A percentile compares a stretch with the other conserved stretches of the same genome.
Conservation (phyloP, 345 rosid genomes). For the Euphorbia tirucalli region DNA sequence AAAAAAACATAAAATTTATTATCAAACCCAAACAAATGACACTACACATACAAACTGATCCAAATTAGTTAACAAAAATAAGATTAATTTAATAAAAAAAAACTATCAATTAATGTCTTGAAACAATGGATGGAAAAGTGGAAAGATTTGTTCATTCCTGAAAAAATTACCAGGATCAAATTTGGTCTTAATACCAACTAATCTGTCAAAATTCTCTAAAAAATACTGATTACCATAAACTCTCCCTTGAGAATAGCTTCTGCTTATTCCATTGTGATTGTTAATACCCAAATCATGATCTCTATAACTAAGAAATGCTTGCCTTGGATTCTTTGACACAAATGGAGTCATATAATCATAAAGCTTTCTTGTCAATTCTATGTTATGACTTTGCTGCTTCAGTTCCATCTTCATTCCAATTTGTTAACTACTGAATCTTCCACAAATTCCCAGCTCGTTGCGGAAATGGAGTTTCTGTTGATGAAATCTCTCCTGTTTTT, state of each 20-base stretch:
- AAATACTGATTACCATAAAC: neutral
- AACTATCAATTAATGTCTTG: too few species aligned
- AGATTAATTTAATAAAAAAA: too few species aligned
- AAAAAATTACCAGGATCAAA: constrained; percentile 9
- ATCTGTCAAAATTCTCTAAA: neutral
- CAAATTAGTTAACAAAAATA: neutral
- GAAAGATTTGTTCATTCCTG: constrained; percentile 4
- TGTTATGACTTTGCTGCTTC: neutral
- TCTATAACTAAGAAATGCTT: constrained; percentile 12
- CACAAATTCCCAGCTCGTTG: constrained; percentile 14
- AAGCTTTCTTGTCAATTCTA: neutral
- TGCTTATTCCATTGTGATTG: neutral
- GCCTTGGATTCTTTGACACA: constrained; percentile 16
- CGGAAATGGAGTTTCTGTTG: constrained; percentile 10
- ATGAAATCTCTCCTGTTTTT: constrained; percentile 3
- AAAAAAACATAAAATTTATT: too few species aligned
- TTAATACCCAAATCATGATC: constrained; percentile 15
- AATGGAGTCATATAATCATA: constrained; percentile 15
- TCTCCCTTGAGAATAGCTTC: neutral
- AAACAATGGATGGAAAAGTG: neutral
- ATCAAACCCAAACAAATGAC: neutral
- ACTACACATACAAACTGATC: too few species aligned
- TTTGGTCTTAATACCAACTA: neutral
- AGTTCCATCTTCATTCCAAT: constrained; percentile 11
- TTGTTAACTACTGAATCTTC: constrained; percentile 5